Evolutionary conservation across 1,284 basidiomycete genomes (phyloP).

Genomic region (Trametes versicolor): DNA sequence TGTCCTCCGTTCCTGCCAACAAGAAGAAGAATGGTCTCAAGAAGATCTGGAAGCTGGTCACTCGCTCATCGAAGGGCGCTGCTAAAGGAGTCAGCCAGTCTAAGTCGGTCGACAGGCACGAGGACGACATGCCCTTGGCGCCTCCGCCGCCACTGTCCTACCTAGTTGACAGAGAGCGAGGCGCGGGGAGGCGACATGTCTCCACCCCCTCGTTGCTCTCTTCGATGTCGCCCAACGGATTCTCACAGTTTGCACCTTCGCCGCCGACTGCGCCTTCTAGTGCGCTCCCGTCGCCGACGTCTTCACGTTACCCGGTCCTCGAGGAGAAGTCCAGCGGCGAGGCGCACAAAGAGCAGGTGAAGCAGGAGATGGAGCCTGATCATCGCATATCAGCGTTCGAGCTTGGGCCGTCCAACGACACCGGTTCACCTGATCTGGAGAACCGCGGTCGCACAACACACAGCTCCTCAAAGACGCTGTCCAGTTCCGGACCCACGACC

Average conservation of each 20-base stretch:
- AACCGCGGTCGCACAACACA: slow-evolving; percentile 41
- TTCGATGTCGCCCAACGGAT: slow-evolving; percentile 61
- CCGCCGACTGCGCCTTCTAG: slow-evolving; percentile 79
- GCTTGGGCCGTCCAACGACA: slow-evolving; percentile 27
- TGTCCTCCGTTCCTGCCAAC: slow-evolving; percentile 47
- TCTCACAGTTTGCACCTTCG: slow-evolving; percentile 66
- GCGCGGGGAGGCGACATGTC: slow-evolving; percentile 59
- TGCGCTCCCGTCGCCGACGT: slow-evolving; percentile 75
- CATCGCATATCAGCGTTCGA: slow-evolving; percentile 37
- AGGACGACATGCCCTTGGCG: slow-evolving; percentile 78
- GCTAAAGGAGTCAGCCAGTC: slow-evolving; percentile 45
- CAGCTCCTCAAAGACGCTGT: slow-evolving; percentile 42
- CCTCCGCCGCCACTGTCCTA: slow-evolving; percentile 89
- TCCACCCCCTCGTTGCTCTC: slow-evolving; percentile 76
- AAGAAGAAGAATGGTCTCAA: slow-evolving; percentile 86
- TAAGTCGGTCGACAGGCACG: slow-evolving; percentile 55
- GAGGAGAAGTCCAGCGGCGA: slow-evolving; percentile 57
- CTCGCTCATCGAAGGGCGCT: slow-evolving; percentile 59
- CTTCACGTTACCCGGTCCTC: slow-evolving; percentile 67
- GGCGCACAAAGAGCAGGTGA: slow-evolving; percentile 50
- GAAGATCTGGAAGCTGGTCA: slow-evolving; percentile 86
- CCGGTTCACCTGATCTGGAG: slow-evolving; percentile 35
- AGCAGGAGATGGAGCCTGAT: slow-evolving; percentile 37
- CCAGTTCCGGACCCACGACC: slow-evolving; percentile 44
- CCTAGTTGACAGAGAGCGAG: slow-evolving; percentile 72